Evolutionary conservation across 2,329 filamentous ascomycete species (phyloP), one percentile per base, ranked within the genome.

Genomic region (Aspergillus fumigatiaffinis): DNA sequence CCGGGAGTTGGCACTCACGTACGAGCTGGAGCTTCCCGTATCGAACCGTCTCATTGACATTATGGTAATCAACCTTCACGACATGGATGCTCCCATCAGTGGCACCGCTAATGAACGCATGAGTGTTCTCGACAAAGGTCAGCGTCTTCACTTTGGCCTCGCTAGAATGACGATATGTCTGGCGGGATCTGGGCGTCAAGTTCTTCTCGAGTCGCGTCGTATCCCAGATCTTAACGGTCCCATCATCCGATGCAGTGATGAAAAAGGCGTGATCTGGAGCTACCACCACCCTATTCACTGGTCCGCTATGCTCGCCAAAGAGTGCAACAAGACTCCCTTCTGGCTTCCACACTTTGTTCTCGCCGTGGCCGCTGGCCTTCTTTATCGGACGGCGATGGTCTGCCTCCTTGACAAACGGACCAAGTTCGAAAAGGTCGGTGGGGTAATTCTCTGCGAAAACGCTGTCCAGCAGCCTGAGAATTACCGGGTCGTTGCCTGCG

Each of bases 231-330:
- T 91, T 96, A 56, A 97, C 90, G 6, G 84, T 86, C 2, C 94
- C 91, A 73, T 99, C 94, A 67, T 96, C 91, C 9, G 92, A 93
- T 6, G 87, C 93, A 0, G 94, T 97, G 56, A 97, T 83, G 73
- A 99, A 99, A 76, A 99, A 99, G 4, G 87, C 79, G 71, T 99
- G 93, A 69, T 99, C 94, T 0, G 93, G 91, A 1, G 94, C 88
- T 7, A 91, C 85, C 2, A 89, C 80, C 10, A 97, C 85, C 9
- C 92, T 86, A 68, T 89, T 96, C 62, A 97, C 85, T 7, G 90
- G 84, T 0, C 86, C 91, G 28, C 82, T 87, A 70, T 99, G 94
- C 71, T 99, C 94, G 1, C 90, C 86, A 68, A 97, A 92, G 1
- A 91, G 91, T 1, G 92, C 91, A 21, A 97, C 88, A 8, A 97